These are phyloP conservation scores for Linderina pennispora DNA, from an alignment of 192 early-diverging fungal species.

Conservation along the genomic window DNA sequence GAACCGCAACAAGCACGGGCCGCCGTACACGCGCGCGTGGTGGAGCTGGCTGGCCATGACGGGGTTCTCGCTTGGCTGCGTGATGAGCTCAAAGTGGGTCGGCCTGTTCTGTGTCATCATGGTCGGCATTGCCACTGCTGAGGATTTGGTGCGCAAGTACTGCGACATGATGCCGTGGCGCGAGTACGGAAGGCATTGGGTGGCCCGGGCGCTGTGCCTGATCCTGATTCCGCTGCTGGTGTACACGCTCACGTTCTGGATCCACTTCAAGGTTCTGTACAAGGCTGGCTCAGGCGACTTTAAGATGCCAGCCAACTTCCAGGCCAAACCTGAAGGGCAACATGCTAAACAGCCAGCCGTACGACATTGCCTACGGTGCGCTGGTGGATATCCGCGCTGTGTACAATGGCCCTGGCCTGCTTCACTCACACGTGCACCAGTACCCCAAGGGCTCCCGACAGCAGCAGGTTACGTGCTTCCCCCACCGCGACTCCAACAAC, in stretches of 20 bases:
- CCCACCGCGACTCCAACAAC: constrained; percentile 71
- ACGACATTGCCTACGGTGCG: constrained; percentile 35
- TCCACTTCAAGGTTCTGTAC: constrained; percentile 85
- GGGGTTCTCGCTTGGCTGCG: constrained; percentile 63
- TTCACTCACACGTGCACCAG: constrained; percentile 58
- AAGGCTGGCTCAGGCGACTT: constrained; percentile 85
- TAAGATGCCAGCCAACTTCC: constrained; percentile 88
- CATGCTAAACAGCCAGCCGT: constrained; percentile 48
- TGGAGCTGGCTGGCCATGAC: constrained; percentile 59
- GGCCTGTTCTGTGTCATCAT: constrained; percentile 88
- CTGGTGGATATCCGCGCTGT: constrained; percentile 23
- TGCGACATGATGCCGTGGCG: constrained; percentile 63
- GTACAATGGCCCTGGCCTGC: constrained; percentile 32
- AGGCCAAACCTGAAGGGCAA: constrained; percentile 73
- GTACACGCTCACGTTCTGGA: constrained; percentile 84
- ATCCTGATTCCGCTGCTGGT: constrained; percentile 74
- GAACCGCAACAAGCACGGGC: constrained; percentile 39
- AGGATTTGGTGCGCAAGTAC: constrained; percentile 85
- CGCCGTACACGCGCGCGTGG: constrained; percentile 61
- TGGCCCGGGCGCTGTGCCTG: constrained; percentile 72
- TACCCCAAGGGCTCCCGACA: constrained; percentile 61
- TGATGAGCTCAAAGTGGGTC: constrained; percentile 86
- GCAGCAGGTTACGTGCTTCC: constrained; percentile 89
- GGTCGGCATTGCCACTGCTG: constrained; percentile 83
- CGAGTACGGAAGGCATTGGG: constrained; percentile 72